Base-by-base conservation (phyloP, 1,284 basidiomycete species). In the Cerrena zonata region DNA sequence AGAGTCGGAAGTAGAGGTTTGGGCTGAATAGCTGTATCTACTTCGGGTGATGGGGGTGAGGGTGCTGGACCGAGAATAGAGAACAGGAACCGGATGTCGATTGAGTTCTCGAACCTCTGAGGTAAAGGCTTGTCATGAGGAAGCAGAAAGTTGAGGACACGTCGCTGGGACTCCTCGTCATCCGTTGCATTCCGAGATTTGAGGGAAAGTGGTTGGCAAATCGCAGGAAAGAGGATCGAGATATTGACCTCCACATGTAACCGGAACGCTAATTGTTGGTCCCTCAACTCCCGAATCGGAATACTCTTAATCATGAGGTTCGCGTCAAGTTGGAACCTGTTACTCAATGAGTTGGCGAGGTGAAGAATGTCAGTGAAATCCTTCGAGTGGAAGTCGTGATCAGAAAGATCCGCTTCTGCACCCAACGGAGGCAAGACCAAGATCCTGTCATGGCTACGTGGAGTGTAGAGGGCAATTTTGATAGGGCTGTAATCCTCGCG, bases 21-120 rank as follows among this genome's bases (percentile, higher is more conserved):
- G 0, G 89, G 89, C 57, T 92, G 90, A 50, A 89, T 68, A 0
- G 65, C 61, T 4, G 69, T 61, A 19, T 75, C 68, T 2, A 69
- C 64, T 3, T 62, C 56, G 3, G 59, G 56, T 2, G 73, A 64
- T 0, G 69, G 64, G 2, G 84, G 62, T 13, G 66, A 60, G 0
- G 83, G 82, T 0, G 91, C 88, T 1, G 87, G 79, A 5, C 70
- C 61, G 25, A 92, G 70, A 37, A 77, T 71, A 12, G 79, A 78
- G 57, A 89, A 90, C 56, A 91, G 85, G 51, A 79, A 77, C 0
- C 84, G 76, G 23, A 88, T 78, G 38, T 79, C 73, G 24, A 63
- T 58, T 1, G 50, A 39, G 12, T 58, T 61, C 23, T 57, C 53
- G 48, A 61, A 63, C 0, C 55, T 52, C 4, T 45, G 34, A 5